Base-by-base conservation (phyloP, 2,329 filamentous ascomycete species). In the Talaromyces sp. region DNA sequence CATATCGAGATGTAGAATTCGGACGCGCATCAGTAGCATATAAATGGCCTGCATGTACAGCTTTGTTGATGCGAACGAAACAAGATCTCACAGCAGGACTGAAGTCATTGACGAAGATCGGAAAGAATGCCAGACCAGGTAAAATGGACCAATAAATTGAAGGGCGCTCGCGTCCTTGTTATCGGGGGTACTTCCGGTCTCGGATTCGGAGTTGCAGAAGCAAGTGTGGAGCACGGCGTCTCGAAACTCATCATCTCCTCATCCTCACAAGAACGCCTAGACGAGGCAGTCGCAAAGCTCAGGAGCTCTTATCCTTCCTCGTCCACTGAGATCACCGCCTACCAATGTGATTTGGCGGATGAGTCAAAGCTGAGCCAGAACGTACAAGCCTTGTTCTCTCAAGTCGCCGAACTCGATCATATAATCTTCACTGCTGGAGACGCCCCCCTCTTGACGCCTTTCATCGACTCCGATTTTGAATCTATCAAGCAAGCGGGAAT, bases 361-460 rank as follows among this genome's bases (percentile, higher is more conserved):
- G 57, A 60, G 31, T 45, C 39, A 43, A 45, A 31, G 19, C 24
- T 60, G 39, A n/a, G 39, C 35, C 11, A 47, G 8, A 60, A 60
- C 24, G 22, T 60, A 27, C 19, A 47, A 43, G 24, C 45, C 43
- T 7, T 60, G 27, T 60, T 60, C 39, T 60, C 57, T 7, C 45
- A 60, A 45, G 57, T 47, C 37, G 57, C 39, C 11, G 43, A 16
- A 13, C 22, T 45, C 14, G 57, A 60, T 45, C 37, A 45, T 43
- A 60, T 60, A 13, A n/a, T 60, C 43, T 60, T 60, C 57, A 41
- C 39, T 13, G 57, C 57, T 33, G 57, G 57, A 43, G 57, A 60
- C 16, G 22, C 57, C 11, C 39, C 57, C 10, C 14, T n/a, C 16
- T 45, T 60, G 19, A 43, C 39, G n/a, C 57, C 39, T 5, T 60